Percentiles rank a stretch among this genome's conserved stretches.
Conservation (phyloP, 305 asterid species). For the Fraxinus latifolia region DNA sequence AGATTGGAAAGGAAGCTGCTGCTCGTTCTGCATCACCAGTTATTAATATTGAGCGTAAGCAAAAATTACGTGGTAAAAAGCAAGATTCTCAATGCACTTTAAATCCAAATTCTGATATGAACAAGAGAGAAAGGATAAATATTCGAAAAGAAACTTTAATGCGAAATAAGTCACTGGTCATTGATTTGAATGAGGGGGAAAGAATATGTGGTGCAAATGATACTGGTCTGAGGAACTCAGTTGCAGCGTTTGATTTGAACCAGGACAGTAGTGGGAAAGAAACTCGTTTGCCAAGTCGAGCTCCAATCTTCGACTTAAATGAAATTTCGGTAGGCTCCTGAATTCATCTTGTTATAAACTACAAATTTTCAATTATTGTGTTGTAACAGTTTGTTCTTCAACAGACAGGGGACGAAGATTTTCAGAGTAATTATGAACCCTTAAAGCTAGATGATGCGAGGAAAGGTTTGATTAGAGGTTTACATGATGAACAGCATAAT, state of each 20-base stretch:
- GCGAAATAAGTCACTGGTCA: slow-evolving; percentile 13
- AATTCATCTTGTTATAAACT: not conserved
- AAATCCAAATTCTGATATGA: slow-evolving; percentile 28
- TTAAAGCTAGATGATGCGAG: slow-evolving; percentile 44
- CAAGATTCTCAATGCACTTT: slow-evolving; percentile 5
- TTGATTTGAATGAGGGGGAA: slow-evolving; percentile 39
- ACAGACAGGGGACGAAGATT: slow-evolving; percentile 81
- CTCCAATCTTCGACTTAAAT: slow-evolving; percentile 76
- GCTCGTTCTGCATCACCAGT: not conserved
- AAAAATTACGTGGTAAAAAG: slow-evolving; percentile 11
- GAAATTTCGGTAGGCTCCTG: slow-evolving; percentile 63
- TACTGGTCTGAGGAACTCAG: slow-evolving; percentile 19
- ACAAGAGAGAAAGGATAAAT: slow-evolving; percentile 34
- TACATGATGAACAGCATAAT: slow-evolving; percentile 58
- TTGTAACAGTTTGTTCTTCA: not conserved
- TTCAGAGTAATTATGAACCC: slow-evolving; percentile 33
- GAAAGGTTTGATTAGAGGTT: slow-evolving; percentile 39
- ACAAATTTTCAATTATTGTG: not conserved
- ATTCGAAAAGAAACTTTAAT: slow-evolving; percentile 29
- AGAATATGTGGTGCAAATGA: slow-evolving; percentile 36
- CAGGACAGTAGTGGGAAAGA: slow-evolving; percentile 46
- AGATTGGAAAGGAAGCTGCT: slow-evolving; percentile 35
- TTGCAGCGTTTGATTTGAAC: slow-evolving; percentile 56
- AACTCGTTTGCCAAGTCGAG: slow-evolving; percentile 39
- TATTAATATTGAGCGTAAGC: slow-evolving; percentile 25